phyloP scores from a whole-genome alignment of 1,284 basidiomycete species.

The Ceratobasidium sp. region DNA sequence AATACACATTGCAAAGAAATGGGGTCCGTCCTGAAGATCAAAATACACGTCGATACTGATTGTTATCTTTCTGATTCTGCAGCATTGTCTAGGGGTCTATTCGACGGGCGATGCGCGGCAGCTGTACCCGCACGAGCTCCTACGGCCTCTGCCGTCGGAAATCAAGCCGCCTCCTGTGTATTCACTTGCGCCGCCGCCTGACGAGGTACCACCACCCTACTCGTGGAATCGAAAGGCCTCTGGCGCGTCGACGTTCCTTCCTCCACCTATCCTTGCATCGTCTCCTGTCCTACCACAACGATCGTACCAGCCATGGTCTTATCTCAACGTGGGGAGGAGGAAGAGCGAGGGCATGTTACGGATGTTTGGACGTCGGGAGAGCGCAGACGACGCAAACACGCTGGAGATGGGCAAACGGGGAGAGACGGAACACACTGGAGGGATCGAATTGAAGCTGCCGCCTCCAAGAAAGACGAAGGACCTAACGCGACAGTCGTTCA shows the following conservation, averaged over 20 bases:
- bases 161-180: conserved; percentile 13
- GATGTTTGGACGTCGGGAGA: conserved; percentile 1
- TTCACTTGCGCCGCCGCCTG: conserved; percentile 9
- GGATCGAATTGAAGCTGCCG: background rate
- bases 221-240: conserved; percentile 15
- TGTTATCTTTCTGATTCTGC: background rate
- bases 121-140: conserved; percentile 34
- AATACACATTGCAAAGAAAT: background rate
- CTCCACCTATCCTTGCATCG: background rate
- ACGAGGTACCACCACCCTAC: conserved; percentile 1
- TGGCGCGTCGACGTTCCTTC: background rate
- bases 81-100: conserved; percentile 33
- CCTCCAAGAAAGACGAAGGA: conserved; percentile 27
- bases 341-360: conserved; percentile 10
- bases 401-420: background rate
- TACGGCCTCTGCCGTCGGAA: conserved; percentile 1
- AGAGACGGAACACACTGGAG: background rate
- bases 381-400: background rate
- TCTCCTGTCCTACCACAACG: background rate
- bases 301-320: background rate
- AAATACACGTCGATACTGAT: conserved; percentile 10
- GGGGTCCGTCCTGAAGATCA: background rate
- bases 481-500: conserved; percentile 20
- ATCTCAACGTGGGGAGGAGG: background rate
- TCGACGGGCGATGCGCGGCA: conserved; percentile 33